phyloP scores from a whole-genome alignment of 176 grass and related monocot genomes.

The Leersia perrieri region DNA sequence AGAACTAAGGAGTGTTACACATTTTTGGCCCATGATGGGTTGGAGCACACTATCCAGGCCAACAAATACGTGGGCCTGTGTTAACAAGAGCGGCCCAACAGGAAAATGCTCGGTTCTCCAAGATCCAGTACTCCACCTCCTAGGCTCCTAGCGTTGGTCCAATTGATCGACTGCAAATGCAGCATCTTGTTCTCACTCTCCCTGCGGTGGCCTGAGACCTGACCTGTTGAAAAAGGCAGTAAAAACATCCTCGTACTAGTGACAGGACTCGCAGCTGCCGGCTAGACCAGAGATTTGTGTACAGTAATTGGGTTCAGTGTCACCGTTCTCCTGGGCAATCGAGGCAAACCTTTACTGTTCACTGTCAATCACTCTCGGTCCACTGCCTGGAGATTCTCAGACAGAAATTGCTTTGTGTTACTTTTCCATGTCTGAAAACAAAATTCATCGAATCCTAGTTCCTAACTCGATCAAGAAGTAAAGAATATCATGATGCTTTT shows the following conservation, averaged over 20 bases:
- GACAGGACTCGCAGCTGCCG: not conserved
- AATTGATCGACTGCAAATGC: not conserved
- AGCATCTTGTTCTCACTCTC: not conserved
- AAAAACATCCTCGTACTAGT: not conserved
- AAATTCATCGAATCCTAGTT: not conserved
- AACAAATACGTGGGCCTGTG: not conserved
- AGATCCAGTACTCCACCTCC: too few relatives aligned
- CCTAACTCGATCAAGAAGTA: not conserved
- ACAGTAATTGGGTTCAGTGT: not conserved
- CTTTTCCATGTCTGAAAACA: not conserved
- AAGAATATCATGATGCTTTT: not conserved
- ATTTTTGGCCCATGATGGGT: not conserved
- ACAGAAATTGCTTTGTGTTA: not conserved
- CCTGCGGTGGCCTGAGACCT: too few relatives aligned
- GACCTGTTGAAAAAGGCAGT: not conserved
- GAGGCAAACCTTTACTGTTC: not conserved
- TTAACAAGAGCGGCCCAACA: not conserved
- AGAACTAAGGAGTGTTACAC: too few relatives aligned
- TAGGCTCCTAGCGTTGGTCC: not conserved
- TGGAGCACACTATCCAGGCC: not conserved
- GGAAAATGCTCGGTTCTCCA: too few relatives aligned
- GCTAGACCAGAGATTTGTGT: not conserved
- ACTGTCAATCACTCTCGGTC: not conserved
- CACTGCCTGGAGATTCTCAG: not conserved
- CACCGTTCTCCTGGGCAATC: slow-evolving; percentile 17